phyloP scores from a whole-genome alignment of 306 rosid species.

The Benincasa hispida region DNA sequence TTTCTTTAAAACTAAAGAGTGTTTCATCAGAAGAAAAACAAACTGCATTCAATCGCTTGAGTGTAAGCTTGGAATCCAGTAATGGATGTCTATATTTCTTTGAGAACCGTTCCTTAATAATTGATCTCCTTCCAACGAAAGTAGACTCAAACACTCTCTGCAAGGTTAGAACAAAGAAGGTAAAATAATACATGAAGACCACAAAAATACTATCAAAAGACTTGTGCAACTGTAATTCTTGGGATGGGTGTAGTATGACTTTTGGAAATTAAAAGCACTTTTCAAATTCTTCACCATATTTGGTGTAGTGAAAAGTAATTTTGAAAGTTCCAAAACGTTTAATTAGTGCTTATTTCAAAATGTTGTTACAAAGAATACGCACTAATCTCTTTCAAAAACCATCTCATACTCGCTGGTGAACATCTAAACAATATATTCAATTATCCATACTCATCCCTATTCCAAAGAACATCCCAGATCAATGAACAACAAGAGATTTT shows the following conservation, averaged over 20 bases:
- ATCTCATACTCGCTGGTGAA: neutral
- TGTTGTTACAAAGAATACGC: neutral
- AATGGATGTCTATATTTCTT: conserved; percentile 87
- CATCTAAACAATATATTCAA: neutral
- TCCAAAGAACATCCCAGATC: neutral
- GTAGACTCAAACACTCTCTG: conserved; percentile 74
- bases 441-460: neutral
- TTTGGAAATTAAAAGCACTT: neutral
- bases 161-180: neutral
- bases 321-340: neutral
- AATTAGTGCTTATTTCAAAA: neutral
- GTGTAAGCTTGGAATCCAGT: conserved; percentile 76
- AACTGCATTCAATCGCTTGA: conserved; percentile 69
- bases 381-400: neutral
- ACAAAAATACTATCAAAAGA: neutral
- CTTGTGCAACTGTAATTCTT: neutral
- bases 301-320: neutral
- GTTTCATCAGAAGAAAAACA: conserved; percentile 7
- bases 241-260: neutral
- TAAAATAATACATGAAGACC: neutral
- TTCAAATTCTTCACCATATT: neutral
- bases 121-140: conserved; percentile 65
- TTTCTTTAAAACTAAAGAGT: neutral
- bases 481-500: neutral
- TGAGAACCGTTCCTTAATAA: conserved; percentile 82